Conservation (phyloP, 1,284 basidiomycete genomes). For the Tilletia caries region DNA sequence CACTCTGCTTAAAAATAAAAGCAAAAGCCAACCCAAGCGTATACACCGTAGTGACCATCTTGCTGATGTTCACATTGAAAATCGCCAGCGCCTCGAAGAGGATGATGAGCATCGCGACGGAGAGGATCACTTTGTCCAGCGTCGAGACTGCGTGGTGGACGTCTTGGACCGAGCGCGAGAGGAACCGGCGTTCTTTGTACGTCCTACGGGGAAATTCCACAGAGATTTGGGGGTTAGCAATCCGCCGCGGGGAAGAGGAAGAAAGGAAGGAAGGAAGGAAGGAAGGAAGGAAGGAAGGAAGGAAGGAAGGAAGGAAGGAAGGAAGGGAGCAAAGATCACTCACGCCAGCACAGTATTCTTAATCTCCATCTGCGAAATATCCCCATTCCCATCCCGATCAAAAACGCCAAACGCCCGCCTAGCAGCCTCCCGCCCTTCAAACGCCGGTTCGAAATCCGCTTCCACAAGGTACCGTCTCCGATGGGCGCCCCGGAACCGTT, state of each 20-base stretch:
- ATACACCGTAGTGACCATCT: slow-evolving; percentile 49
- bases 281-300: too few relatives aligned
- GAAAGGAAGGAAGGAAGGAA: too few relatives aligned
- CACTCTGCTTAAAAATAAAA: slow-evolving; percentile 48
- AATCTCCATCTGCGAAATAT: slow-evolving; percentile 72
- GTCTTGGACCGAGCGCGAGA: slow-evolving; percentile 45
- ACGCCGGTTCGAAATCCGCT: slow-evolving; percentile 70
- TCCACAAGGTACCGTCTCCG: slow-evolving; percentile 64
- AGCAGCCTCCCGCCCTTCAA: slow-evolving; percentile 62
- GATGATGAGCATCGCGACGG: slow-evolving; percentile 37
- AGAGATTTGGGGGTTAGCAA: too few relatives aligned
- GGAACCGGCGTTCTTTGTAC: slow-evolving; percentile 50
- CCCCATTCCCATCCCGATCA: slow-evolving; percentile 67
- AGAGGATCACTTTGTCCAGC: slow-evolving; percentile 42
- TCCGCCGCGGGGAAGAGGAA: too few relatives aligned
- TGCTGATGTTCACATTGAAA: slow-evolving; percentile 46
- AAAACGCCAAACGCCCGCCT: slow-evolving; percentile 70
- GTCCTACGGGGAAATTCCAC: slow-evolving; percentile 18
- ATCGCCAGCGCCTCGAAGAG: slow-evolving; percentile 48
- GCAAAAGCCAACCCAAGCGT: slow-evolving; percentile 48
- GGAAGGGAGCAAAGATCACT: slow-evolving; percentile 27
- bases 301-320: too few relatives aligned
- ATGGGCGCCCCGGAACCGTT: slow-evolving; percentile 60
- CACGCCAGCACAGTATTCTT: slow-evolving; percentile 64
- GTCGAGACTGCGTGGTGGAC: slow-evolving; percentile 46